A percentile compares a stretch with the other conserved stretches of the same genome.
Evolutionary conservation across 1,139 yeast species (phyloP).

Genomic region (Pichia kudriavzevii): DNA sequence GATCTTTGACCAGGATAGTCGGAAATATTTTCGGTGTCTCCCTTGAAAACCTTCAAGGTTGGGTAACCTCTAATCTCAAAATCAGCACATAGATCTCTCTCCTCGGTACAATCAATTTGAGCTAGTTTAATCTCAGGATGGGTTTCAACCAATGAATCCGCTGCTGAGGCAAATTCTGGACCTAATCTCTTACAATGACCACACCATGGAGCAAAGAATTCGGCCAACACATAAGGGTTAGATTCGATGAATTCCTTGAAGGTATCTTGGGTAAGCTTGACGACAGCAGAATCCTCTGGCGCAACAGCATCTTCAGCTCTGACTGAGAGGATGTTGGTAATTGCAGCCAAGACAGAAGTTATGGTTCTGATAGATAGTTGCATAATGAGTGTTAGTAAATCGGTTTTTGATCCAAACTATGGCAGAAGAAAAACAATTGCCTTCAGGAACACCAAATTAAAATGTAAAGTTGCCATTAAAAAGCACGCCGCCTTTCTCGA

Average conservation of each 20-base stretch:
- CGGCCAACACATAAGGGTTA: slow-evolving; percentile 81
- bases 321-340: slow-evolving; percentile 21
- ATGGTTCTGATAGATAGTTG: slow-evolving; percentile 22
- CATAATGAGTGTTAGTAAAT: slow-evolving; percentile 19
- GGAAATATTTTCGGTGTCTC: slow-evolving; percentile 38
- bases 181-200: slow-evolving; percentile 95
- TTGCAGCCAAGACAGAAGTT: slow-evolving; percentile 25
- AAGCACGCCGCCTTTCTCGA: too few relatives aligned
- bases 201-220: slow-evolving; percentile 99
- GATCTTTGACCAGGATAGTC: slow-evolving; percentile 83
- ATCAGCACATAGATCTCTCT: slow-evolving; percentile 69
- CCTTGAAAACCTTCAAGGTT: slow-evolving; percentile 78
- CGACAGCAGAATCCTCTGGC: slow-evolving; percentile 81
- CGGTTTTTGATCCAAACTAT: too few relatives aligned
- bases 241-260: slow-evolving; percentile 60
- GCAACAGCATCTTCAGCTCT: slow-evolving; percentile 55
- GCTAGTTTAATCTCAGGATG: slow-evolving; percentile 68
- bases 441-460: too few relatives aligned
- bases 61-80: slow-evolving; percentile 87
- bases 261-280: slow-evolving; percentile 55
- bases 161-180: slow-evolving; percentile 85
- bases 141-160: slow-evolving; percentile 58
- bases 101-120: slow-evolving; percentile 89
- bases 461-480: too few relatives aligned
- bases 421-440: too few relatives aligned